Conservation (phyloP, 2,329 filamentous ascomycete genomes). For the Aphanoascus verrucosus region DNA sequence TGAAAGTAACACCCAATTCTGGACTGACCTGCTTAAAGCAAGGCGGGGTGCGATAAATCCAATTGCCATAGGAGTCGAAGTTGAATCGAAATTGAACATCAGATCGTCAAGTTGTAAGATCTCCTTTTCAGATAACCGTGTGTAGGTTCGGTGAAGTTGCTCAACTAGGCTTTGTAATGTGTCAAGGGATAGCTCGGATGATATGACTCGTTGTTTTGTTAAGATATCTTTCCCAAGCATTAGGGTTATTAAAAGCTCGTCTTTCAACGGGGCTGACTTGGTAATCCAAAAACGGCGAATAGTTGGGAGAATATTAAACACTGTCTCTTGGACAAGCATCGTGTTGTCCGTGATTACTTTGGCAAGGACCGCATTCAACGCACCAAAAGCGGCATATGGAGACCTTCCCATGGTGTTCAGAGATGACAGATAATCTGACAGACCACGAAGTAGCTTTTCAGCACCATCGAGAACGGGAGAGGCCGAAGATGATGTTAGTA, state of each 20-base stretch:
- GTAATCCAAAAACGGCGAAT: constrained; percentile 67
- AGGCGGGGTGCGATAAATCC: constrained; percentile 29
- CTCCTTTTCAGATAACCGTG: constrained; percentile 56
- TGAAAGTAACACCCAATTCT: constrained; percentile 34
- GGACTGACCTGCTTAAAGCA: constrained; percentile 27
- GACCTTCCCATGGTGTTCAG: constrained; percentile 50
- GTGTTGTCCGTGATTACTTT: constrained; percentile 59
- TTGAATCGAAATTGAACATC: constrained; percentile 38
- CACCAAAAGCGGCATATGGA: constrained; percentile 63
- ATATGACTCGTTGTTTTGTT: constrained; percentile 29
- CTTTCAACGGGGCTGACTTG: constrained; percentile 56
- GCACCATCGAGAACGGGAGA: constrained; percentile 53
- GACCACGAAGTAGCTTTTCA: constrained; percentile 45
- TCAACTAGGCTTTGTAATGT: constrained; percentile 57
- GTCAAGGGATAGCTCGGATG: constrained; percentile 30
- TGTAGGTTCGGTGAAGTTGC: constrained; percentile 67
- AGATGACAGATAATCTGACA: constrained; percentile 52
- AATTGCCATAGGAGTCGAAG: constrained; percentile 27
- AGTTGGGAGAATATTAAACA: constrained; percentile 55
- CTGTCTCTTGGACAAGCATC: constrained; percentile 48
- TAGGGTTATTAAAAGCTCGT: constrained; percentile 66
- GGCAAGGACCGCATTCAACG: constrained; percentile 60
- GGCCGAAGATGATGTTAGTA: constrained; percentile 54
- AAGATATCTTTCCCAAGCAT: constrained; percentile 55
- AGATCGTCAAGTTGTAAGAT: constrained; percentile 71